Percentiles rank a stretch among this genome's conserved stretches.
phyloP scores from a whole-genome alignment of 2,329 filamentous ascomycete species.

The Apiospora aurea region DNA sequence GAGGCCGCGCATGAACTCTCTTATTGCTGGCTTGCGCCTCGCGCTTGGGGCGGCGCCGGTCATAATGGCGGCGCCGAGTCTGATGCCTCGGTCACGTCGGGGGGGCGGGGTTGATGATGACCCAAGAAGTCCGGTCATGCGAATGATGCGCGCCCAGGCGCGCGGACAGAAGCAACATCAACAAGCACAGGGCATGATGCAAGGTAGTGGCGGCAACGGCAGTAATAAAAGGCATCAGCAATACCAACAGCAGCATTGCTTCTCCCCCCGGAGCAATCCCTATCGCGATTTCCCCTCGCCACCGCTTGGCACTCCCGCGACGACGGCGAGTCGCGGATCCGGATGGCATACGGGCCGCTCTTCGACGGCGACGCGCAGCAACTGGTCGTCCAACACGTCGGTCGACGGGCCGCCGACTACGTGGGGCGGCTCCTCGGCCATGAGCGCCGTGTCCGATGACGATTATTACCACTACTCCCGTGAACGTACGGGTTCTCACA shows the following conservation, averaged over 20 bases:
- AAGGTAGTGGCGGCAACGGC: no score
- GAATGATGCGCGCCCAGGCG: constrained; percentile 37
- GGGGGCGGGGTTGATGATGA: neutral
- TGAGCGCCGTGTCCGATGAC: constrained; percentile 41
- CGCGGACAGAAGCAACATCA: neutral
- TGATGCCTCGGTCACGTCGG: constrained; percentile 30
- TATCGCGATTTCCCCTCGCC: constrained; percentile 34
- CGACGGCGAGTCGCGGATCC: constrained; percentile 28
- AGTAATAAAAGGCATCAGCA: neutral
- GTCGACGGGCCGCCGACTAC: constrained; percentile 32
- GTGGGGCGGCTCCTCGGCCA: constrained; percentile 39
- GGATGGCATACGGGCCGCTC: constrained; percentile 31
- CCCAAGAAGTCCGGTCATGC: constrained; percentile 35
- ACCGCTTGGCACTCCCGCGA: constrained; percentile 29
- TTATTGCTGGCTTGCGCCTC: constrained; percentile 58
- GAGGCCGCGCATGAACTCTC: constrained; percentile 58
- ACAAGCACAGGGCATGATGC: neutral
- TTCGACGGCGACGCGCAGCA: constrained; percentile 30
- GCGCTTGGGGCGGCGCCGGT: constrained; percentile 47
- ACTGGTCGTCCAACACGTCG: constrained; percentile 30
- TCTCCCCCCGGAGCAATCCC: neutral
- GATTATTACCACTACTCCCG: constrained; percentile 21
- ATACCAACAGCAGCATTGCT: neutral
- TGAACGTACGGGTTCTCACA: neutral
- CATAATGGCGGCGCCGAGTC: constrained; percentile 8